These are phyloP conservation scores for Tilletiaria anomala DNA, from an alignment of 1,284 basidiomycete species.

Conservation along the genomic window DNA sequence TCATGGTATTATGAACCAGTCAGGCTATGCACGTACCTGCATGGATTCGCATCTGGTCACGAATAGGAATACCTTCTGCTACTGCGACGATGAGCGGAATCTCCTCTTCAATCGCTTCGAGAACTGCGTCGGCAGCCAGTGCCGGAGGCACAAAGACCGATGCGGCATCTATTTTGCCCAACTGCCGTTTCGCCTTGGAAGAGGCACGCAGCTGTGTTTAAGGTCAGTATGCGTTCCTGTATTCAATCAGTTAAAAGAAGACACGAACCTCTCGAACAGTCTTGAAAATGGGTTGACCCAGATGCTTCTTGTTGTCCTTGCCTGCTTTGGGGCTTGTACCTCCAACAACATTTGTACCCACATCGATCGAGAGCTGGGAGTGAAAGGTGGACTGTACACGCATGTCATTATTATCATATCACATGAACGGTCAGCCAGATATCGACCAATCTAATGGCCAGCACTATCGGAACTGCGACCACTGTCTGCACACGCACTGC, in stretches of 20 bases:
- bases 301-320: constrained; percentile 91
- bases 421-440: too few relatives aligned
- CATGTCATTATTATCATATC: too few relatives aligned
- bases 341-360: constrained; percentile 92
- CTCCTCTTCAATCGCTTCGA: constrained; percentile 23
- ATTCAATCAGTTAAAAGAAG: too few relatives aligned
- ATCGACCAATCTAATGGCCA: too few relatives aligned
- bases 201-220: too few relatives aligned
- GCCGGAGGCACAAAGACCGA: constrained; percentile 24
- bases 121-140: constrained; percentile 18
- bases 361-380: constrained; percentile 79
- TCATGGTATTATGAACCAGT: too few relatives aligned
- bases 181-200: constrained; percentile 5
- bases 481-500: constrained; percentile 47
- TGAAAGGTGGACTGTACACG: constrained; percentile 81
- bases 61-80: constrained; percentile 20
- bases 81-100: constrained; percentile 22
- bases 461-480: too few relatives aligned
- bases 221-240: too few relatives aligned
- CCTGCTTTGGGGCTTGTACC: constrained; percentile 93
- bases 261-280: constrained; percentile 74
- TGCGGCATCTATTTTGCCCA: constrained; percentile 13
- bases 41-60: constrained; percentile 23
- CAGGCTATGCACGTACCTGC: too few relatives aligned
- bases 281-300: constrained; percentile 89